Evolutionary conservation across 306 rosid species (phyloP), one percentile per base, ranked within the genome.

Genomic region (Leucaena leucocephala): DNA sequence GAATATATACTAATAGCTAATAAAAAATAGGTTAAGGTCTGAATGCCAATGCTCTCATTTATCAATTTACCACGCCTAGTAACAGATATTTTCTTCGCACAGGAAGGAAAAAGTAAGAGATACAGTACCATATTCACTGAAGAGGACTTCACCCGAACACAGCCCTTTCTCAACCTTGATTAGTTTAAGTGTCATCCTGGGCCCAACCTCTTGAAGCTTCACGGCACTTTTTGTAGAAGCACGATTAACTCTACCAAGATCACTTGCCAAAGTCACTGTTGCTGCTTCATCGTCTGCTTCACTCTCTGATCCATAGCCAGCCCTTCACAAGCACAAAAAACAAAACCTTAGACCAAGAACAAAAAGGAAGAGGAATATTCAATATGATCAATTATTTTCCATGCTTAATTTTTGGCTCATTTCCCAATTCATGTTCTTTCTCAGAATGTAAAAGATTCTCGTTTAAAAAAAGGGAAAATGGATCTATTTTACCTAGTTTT

Each of bases 161-260:
- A 96, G 78, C 78, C 98, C 96, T 84, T 96, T 94, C 88, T 96
- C 99, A 80, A 93, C 62, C 86, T 79, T 96, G 55, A 90, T 84
- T 72, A 96, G 94, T 82, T 93, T 87, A 83, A 96, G 98, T 45
- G 93, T 91, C 98, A 96, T 84, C 77, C 99, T 91, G 11, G 99
- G 98, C 74, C 98, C 99, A 40, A 95, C 64, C 89, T 95, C 99
- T 91, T 95, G 99, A 76, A 95, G 97, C 89, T 90, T 95, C 68
- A 96, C 94, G 34, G 99, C 98, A 89, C 98, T 96, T 89, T 91
- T 96, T 0, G 90, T 76, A 14, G 99, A 88, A 76, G 97, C 94
- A 50, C 87, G 90, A 72, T 96, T 93, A 49, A 91, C 89, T 80
- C 99, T 86, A 54, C 98, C 94, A 33, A 93, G 84, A 80, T 93